Evolutionary conservation across 2,329 filamentous ascomycete species (phyloP).

Genomic region (Ophiostoma pallidulum): DNA sequence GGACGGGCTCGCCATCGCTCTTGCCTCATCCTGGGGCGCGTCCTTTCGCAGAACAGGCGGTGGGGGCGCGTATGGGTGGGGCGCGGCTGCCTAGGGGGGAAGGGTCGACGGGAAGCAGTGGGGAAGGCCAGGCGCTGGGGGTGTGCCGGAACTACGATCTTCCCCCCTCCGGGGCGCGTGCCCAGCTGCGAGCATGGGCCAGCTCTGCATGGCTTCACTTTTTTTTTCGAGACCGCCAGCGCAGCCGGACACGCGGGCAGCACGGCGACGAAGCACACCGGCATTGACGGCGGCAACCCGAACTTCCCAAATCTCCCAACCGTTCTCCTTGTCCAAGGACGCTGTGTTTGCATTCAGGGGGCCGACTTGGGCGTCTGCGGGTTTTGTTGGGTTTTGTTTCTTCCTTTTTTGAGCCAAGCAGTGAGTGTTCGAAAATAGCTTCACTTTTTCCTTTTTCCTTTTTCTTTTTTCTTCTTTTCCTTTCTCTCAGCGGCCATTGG

Average conservation of each 20-base stretch:
- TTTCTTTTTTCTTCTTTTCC: neutral
- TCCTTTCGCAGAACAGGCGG: neutral
- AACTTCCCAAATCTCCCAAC: too few species aligned
- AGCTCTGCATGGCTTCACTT: conserved; percentile 7
- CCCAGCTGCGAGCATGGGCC: too few species aligned
- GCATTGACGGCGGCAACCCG: too few species aligned
- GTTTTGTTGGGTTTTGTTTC: neutral
- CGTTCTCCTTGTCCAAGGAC: neutral
- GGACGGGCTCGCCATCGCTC: neutral
- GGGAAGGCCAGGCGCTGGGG: neutral
- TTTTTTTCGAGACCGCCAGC: too few species aligned
- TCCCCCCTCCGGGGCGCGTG: too few species aligned
- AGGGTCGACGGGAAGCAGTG: neutral
- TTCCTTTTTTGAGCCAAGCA: neutral
- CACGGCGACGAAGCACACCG: neutral
- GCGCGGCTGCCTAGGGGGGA: too few species aligned
- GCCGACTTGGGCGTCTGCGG: too few species aligned
- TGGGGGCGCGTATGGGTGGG: neutral
- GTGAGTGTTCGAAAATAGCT: too few species aligned
- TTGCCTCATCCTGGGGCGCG: neutral
- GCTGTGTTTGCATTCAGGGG: neutral
- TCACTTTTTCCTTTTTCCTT: neutral
- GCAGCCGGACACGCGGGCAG: too few species aligned
- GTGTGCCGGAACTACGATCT: conserved; percentile 11
- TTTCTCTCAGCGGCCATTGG: neutral